Evolutionary conservation across 2,329 filamentous ascomycete genomes (phyloP), one percentile per base, ranked within the genome.

Genomic region (Fusarium foetens): DNA sequence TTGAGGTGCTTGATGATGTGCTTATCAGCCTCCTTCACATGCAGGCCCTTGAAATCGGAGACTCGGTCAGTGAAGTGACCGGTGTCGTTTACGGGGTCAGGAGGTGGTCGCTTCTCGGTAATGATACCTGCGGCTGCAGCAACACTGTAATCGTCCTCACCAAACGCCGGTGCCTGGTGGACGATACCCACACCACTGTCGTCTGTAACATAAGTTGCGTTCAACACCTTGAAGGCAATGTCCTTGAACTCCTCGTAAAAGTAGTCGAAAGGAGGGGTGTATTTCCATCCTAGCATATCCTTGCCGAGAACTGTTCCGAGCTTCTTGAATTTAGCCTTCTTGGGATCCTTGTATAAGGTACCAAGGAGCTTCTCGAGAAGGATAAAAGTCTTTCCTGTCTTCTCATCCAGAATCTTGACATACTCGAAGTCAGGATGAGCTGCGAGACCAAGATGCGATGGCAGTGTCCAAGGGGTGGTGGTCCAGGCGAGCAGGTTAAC

Each of bases 151-250:
- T 98, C 95, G 73, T 98, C 95, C 83, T 98, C 94, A 88, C 95
- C 95, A 79, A 95, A 98, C 2, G 94, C 94, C 5, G 95, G 95
- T 8, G 95, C 89, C 82, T 98, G 94, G 82, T 98, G 95, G 48
- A 98, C 95, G 70, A 98, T 92, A 78, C 95, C 95, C 38, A 94
- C 94, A 90, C 95, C 95, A 77, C 94, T 94, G 67, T 96, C 94
- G 35, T 92, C 90, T 31, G 93, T 96, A 64, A 98, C 95, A 78
- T 98, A 98, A 11, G 87, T 90, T 41, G 93, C 95, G 74, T 93
- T 94, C 71, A 97, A 80, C 8, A 98, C 92, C 75, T 87, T 89
- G 87, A 97, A 98, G 8, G 90, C 94, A 67, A 90, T 82, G 63
- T 97, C 93, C 82, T 95, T 93, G 86, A 96, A 98, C 49, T 95